Evolutionary conservation across 1,284 basidiomycete genomes (phyloP), one percentile per base, ranked within the genome.

Genomic region (Gymnopus androsaceus): DNA sequence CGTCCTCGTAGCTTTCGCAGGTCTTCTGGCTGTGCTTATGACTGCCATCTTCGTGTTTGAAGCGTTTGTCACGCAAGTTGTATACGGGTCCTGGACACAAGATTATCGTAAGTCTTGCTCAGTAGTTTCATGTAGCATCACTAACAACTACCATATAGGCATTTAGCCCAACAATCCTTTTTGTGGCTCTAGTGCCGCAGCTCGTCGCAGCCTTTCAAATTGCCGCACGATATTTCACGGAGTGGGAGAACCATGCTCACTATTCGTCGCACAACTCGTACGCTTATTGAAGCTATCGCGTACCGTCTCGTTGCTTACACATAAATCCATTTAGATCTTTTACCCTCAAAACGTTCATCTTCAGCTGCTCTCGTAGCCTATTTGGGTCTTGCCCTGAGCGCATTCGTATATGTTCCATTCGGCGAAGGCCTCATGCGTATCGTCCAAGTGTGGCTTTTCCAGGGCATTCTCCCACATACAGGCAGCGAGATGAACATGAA

Each of bases 321-420:
- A n/a, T n/a, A n/a, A n/a, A n/a, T n/a, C n/a, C n/a, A n/a, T n/a
- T n/a, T n/a, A n/a, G n/a, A n/a, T 93, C 90, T 6, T 79, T 98
- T 31, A 96, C 95, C 5, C 77, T 92, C 67, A 99, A 99, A 73
- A 90, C 92, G 0, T 99, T 99, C 70, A 85, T 89, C 0, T 81
- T 98, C 60, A 90, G n/a, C 90, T 44, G 87, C 89, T 3, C 84
- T 98, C 65, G 94, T 95, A 21, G 90, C 95, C 0, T 98, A 95
- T 69, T 85, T 92, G 42, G 89, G 90, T 41, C 81, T 95, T 14
- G 88, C 81, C 14, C 83, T 95, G 44, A 92, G 89, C 17, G 92
- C 93, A 15, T 96, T 94, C 67, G 82, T 95, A 50, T 97, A 96
- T 67, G 90, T 96, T 8, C 94, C 95, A 0, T 96, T 95, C 63